Evolutionary conservation across 495 filamentous ascomycete species (phyloP).

Genomic region (Penicillium macrosclerotiorum): DNA sequence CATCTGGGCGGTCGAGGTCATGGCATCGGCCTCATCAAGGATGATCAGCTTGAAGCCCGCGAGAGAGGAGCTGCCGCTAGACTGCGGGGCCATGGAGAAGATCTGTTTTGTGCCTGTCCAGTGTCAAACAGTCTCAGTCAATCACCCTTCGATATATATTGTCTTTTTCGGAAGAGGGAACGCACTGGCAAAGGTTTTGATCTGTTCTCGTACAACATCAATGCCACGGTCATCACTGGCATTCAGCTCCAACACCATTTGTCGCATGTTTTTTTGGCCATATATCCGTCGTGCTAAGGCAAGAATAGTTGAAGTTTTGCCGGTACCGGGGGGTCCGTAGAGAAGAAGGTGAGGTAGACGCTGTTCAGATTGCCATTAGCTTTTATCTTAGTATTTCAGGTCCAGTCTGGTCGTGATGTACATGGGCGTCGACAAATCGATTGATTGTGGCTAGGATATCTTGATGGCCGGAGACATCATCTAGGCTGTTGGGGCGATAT

Average conservation of each 20-base stretch:
- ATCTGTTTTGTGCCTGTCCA: conserved; percentile 62
- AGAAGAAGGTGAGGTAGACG: conserved; percentile 94
- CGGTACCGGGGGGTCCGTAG: conserved; percentile 94
- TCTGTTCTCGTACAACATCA: conserved; percentile 97
- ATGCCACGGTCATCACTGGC: conserved; percentile 97
- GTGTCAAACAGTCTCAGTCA: no score
- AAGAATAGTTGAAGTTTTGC: conserved; percentile 95
- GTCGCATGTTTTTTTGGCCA: conserved; percentile 84
- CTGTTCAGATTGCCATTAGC: conserved; percentile 34
- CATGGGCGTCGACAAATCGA: conserved; percentile 89
- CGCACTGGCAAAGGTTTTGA: conserved; percentile 93
- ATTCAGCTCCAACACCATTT: conserved; percentile 98
- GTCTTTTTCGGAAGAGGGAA: neutral
- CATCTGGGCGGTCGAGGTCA: conserved; percentile 97
- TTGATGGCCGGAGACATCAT: conserved; percentile 95
- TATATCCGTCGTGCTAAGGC: conserved; percentile 90
- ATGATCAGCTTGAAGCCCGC: conserved; percentile 93
- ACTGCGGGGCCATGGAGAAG: conserved; percentile 53
- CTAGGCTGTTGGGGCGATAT: conserved; percentile 82
- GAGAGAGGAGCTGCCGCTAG: conserved; percentile 50
- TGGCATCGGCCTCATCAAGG: conserved; percentile 96
- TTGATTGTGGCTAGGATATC: conserved; percentile 97
- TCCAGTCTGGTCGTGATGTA: conserved; percentile 29
- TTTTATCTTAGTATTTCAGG: neutral
- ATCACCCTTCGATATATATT: no score